Percentiles rank a stretch among this genome's conserved stretches.
phyloP scores from a whole-genome alignment of 495 filamentous ascomycete species.

The Pyrenula massariospora region DNA sequence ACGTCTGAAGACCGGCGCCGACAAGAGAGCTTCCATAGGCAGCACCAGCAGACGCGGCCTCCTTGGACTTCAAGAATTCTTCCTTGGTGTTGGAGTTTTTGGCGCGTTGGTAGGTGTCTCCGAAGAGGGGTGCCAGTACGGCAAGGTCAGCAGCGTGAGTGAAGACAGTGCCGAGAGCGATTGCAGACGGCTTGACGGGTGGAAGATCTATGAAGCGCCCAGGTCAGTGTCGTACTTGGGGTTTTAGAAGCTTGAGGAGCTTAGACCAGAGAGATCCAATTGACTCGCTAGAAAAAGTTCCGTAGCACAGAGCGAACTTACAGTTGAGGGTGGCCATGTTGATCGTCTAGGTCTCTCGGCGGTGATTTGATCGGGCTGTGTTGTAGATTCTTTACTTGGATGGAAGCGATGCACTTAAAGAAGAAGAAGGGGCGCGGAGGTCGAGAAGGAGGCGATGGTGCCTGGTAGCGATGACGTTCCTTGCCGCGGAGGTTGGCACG shows the following conservation, averaged over 20 bases:
- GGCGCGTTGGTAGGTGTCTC: constrained; percentile 88
- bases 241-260: background rate
- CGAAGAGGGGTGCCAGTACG: constrained; percentile 82
- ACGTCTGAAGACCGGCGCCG: constrained; percentile 83
- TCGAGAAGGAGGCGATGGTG: too few species aligned
- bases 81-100: constrained; percentile 89
- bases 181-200: constrained; percentile 93
- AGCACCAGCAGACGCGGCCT: constrained; percentile 74
- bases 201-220: constrained; percentile 58
- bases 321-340: constrained; percentile 54
- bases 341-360: constrained; percentile 5
- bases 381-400: too few species aligned
- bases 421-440: too few species aligned
- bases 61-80: constrained; percentile 88
- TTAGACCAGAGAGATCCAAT: background rate
- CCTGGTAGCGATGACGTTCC: too few species aligned
- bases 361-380: too few species aligned
- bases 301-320: constrained; percentile 25
- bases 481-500: too few species aligned
- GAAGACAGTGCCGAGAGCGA: constrained; percentile 90
- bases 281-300: background rate
- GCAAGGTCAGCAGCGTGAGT: constrained; percentile 75
- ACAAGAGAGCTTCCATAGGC: constrained; percentile 84
- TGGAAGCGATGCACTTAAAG: too few species aligned
- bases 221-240: constrained; percentile 1